Evolutionary conservation across 1,284 basidiomycete species (phyloP).

Genomic region (Coriolopsis trogii): DNA sequence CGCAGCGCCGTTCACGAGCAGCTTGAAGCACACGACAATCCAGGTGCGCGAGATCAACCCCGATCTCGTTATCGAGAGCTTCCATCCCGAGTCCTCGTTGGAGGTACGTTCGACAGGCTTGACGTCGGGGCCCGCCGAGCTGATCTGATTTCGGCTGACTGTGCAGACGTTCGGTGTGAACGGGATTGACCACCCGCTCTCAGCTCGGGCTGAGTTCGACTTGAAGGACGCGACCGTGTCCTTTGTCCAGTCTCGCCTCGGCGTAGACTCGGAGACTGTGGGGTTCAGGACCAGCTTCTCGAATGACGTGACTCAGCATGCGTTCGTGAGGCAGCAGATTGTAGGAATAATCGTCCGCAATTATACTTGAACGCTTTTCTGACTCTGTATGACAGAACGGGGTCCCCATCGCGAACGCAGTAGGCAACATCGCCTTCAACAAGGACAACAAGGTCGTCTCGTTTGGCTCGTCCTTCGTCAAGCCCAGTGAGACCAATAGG

Average conservation of each 20-base stretch:
- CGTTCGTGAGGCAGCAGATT: slow-evolving; percentile 42
- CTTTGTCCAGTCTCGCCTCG: slow-evolving; percentile 34
- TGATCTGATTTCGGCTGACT: no score
- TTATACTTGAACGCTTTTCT: no score
- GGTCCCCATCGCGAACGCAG: slow-evolving; percentile 46
- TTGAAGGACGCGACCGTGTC: slow-evolving; percentile 33
- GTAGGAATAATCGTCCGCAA: no score
- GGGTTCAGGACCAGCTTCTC: slow-evolving; percentile 31
- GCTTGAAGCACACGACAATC: slow-evolving; percentile 43
- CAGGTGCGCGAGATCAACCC: slow-evolving; percentile 38
- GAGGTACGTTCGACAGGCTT: no score
- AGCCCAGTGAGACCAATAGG: slow-evolving; percentile 37
- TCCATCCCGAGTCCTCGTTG: slow-evolving; percentile 46
- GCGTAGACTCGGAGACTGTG: slow-evolving; percentile 27
- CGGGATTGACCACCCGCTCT: slow-evolving; percentile 38
- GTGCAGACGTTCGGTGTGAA: slow-evolving; percentile 43
- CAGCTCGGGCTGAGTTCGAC: slow-evolving; percentile 31
- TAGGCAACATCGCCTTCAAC: slow-evolving; percentile 48
- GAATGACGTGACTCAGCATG: slow-evolving; percentile 36
- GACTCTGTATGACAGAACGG: no score
- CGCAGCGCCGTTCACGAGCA: slow-evolving; percentile 40
- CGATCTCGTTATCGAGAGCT: slow-evolving; percentile 40
- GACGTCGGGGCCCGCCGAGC: no score
- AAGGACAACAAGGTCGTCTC: slow-evolving; percentile 43
- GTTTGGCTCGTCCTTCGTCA: slow-evolving; percentile 55